phyloP scores from a whole-genome alignment of 1,284 basidiomycete genomes.

The Cerioporus squamosus region DNA sequence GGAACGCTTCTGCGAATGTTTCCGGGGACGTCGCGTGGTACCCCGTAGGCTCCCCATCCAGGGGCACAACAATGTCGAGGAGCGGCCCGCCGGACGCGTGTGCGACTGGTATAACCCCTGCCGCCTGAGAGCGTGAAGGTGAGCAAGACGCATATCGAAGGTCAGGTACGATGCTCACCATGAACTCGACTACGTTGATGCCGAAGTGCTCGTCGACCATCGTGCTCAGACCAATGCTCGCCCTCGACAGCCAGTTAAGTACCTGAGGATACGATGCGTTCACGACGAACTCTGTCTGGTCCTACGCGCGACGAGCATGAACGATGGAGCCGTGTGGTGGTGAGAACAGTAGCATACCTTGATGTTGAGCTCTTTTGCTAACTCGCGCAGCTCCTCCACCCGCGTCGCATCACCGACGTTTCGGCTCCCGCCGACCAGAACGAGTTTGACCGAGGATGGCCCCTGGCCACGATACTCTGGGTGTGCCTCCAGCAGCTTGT shows the following conservation, averaged over 20 bases:
- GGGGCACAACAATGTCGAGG: constrained; percentile 88
- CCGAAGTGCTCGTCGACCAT: constrained; percentile 99
- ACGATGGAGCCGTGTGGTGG: too few relatives aligned
- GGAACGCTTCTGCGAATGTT: constrained; percentile 75
- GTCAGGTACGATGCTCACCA: constrained; percentile 59
- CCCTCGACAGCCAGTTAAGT: constrained; percentile 68
- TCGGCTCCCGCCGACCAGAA: constrained; percentile 86
- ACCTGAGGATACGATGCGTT: constrained; percentile 84
- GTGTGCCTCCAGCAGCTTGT: constrained; percentile 59
- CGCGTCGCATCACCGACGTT: constrained; percentile 78
- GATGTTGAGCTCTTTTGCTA: constrained; percentile 70
- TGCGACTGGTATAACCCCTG: constrained; percentile 90
- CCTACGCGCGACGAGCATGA: constrained; percentile 43
- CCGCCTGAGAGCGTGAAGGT: constrained; percentile 60
- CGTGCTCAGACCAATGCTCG: constrained; percentile 90
- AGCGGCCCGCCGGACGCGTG: constrained; percentile 95
- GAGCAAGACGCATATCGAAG: constrained; percentile 1
- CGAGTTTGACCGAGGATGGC: constrained; percentile 50
- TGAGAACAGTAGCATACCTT: constrained; percentile 46
- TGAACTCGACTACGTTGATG: constrained; percentile 97
- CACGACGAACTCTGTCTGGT: constrained; percentile 78
- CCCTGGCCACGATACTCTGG: constrained; percentile 54
- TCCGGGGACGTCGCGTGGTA: constrained; percentile 79
- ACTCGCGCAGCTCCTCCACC: constrained; percentile 60
- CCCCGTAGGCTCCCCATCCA: constrained; percentile 73